phyloP scores from a whole-genome alignment of 768 basidiomycete genomes.

The Serendipita sp. region DNA sequence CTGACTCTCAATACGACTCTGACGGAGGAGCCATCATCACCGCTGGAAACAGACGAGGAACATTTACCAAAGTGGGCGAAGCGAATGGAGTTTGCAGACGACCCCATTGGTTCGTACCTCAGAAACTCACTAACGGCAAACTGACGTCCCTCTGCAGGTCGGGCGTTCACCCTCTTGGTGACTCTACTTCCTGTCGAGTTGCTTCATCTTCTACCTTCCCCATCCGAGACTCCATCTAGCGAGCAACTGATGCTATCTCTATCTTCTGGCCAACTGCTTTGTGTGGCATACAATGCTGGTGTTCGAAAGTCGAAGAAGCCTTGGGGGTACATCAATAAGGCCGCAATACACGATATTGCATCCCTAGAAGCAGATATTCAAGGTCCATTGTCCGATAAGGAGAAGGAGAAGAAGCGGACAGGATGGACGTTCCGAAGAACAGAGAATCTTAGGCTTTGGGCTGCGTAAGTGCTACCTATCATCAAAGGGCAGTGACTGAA shows the following conservation, averaged over 20 bases:
- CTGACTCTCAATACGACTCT: conserved; percentile 40
- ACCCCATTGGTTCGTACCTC: conserved; percentile 38
- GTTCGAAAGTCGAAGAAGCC: conserved; percentile 68
- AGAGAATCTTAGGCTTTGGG: conserved; percentile 75
- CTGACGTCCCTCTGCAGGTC: conserved; percentile 27
- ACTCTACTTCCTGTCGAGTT: conserved; percentile 44
- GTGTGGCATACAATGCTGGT: conserved; percentile 62
- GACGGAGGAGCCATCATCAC: conserved; percentile 33
- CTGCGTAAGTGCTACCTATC: conserved; percentile 39
- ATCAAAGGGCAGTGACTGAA: background rate
- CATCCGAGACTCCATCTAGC: conserved; percentile 17
- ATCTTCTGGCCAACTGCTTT: conserved; percentile 67
- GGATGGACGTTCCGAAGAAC: conserved; percentile 76
- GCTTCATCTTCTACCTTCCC: conserved; percentile 24
- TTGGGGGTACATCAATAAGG: conserved; percentile 72
- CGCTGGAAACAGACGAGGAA: conserved; percentile 48
- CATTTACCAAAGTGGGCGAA: conserved; percentile 69
- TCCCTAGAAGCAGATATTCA: conserved; percentile 39
- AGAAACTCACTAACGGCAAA: background rate
- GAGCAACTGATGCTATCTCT: conserved; percentile 35
- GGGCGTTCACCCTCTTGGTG: conserved; percentile 44
- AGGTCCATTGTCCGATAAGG: conserved; percentile 15
- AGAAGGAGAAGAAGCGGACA: conserved; percentile 28
- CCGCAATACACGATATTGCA: conserved; percentile 66
- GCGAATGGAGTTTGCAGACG: conserved; percentile 34